Percentiles rank a stretch among this genome's conserved stretches.
Conservation (phyloP, 2,329 filamentous ascomycete species). For the Arthroderma sp. region DNA sequence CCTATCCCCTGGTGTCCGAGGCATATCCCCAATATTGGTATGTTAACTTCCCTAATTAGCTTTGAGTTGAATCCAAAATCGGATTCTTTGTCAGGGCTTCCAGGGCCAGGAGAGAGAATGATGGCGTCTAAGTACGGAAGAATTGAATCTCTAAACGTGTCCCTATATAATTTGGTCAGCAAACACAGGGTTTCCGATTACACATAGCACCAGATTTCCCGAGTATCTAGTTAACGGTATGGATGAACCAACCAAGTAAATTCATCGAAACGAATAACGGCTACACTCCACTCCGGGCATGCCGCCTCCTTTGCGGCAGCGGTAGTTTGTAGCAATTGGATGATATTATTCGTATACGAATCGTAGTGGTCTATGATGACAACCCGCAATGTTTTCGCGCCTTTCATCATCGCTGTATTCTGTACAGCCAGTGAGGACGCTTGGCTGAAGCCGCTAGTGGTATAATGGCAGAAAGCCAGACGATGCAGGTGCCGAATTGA, state of each 20-base stretch:
- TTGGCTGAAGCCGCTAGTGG: neutral
- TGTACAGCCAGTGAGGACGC: neutral
- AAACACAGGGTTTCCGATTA: neutral
- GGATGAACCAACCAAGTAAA: slow-evolving; percentile 12
- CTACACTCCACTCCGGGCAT: slow-evolving; percentile 12
- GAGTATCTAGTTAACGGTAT: neutral
- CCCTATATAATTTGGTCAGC: slow-evolving; percentile 6
- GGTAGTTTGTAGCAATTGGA: slow-evolving; percentile 11
- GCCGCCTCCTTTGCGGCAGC: neutral
- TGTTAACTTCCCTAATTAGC: slow-evolving; percentile 55
- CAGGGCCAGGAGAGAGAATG: slow-evolving; percentile 82
- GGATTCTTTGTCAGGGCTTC: slow-evolving; percentile 56
- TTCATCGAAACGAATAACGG: slow-evolving; percentile 13
- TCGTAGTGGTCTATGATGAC: slow-evolving; percentile 14
- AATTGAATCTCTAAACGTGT: slow-evolving; percentile 37
- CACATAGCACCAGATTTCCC: neutral
- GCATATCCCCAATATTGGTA: slow-evolving; percentile 81
- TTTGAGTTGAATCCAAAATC: slow-evolving; percentile 73
- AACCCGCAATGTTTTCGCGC: neutral
- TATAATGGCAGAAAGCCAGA: no score
- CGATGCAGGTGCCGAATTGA: neutral
- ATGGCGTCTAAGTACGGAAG: slow-evolving; percentile 61
- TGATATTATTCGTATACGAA: slow-evolving; percentile 14
- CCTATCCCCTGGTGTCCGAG: slow-evolving; percentile 78
- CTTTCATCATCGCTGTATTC: neutral